These are phyloP conservation scores for Trametes coccinea DNA, from an alignment of 768 basidiomycete genomes.

Conservation along the genomic window DNA sequence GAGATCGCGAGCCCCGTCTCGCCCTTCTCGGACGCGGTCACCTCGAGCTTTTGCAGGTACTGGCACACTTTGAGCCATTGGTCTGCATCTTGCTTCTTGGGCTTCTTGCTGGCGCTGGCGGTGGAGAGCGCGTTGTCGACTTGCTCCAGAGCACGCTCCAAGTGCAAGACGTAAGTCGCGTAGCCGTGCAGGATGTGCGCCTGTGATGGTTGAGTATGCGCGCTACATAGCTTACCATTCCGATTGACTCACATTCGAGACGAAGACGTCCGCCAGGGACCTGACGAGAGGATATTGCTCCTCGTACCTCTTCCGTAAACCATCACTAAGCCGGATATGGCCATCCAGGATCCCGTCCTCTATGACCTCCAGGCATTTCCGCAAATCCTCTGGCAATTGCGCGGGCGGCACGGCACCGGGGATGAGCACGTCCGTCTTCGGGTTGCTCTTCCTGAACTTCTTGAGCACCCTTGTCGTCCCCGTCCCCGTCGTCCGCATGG, in stretches of 20 bases:
- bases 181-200: conserved; percentile 94
- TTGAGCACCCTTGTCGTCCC: conserved; percentile 51
- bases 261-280: conserved; percentile 94
- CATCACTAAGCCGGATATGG: conserved; percentile 82
- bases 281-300: conserved; percentile 95
- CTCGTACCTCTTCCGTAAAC: conserved; percentile 87
- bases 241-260: conserved; percentile 71
- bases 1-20: conserved; percentile 95
- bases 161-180: conserved; percentile 89
- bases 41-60: conserved; percentile 75
- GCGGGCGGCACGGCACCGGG: conserved; percentile 64
- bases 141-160: conserved; percentile 87
- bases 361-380: conserved; percentile 82
- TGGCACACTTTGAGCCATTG: conserved; percentile 81
- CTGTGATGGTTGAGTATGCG: conserved; percentile 41
- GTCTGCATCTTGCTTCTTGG: conserved; percentile 77
- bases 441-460: conserved; percentile 68
- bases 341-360: conserved; percentile 87
- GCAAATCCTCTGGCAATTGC: conserved; percentile 84
- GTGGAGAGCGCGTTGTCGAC: conserved; percentile 76
- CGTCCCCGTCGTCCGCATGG: conserved; percentile 40
- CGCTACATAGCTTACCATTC: conserved; percentile 13
- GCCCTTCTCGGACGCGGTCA: conserved; percentile 77
- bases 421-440: conserved; percentile 42
- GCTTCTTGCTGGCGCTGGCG: conserved; percentile 66